Percentiles rank a stretch among this genome's conserved stretches.
phyloP scores from a whole-genome alignment of 805 yeast genomes.

The Candida ponderosae region DNA sequence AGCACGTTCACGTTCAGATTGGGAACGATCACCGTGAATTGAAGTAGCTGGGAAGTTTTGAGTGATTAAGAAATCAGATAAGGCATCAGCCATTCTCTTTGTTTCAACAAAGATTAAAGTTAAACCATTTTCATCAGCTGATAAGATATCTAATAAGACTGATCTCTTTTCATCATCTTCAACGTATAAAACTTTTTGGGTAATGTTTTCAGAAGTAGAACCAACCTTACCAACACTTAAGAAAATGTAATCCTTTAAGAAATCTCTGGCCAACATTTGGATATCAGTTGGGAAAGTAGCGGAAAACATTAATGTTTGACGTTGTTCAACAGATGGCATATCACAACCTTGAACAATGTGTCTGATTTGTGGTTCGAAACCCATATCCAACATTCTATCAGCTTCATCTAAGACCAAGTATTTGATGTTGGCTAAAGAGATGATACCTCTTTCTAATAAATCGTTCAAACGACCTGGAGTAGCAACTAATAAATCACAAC shows the following conservation, averaged over 20 bases:
- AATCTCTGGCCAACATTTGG: constrained; percentile 94
- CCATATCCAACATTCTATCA: constrained; percentile 99
- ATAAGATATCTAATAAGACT: constrained; percentile 78
- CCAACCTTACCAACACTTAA: constrained; percentile 98
- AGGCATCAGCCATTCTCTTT: constrained; percentile 95
- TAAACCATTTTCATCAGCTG: constrained; percentile 74
- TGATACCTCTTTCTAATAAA: constrained; percentile 88
- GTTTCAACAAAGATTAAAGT: constrained; percentile 96
- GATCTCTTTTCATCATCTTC: constrained; percentile 91
- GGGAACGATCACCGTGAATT: constrained; percentile 98
- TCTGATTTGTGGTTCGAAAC: constrained; percentile 99
- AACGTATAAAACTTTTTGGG: constrained; percentile 87
- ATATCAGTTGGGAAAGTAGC: constrained; percentile 99
- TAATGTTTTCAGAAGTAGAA: constrained; percentile 96
- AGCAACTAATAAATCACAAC: constrained; percentile 94
- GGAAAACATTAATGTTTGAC: constrained; percentile 98
- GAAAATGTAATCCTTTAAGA: constrained; percentile 92
- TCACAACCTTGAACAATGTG: constrained; percentile 96
- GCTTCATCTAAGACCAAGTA: constrained; percentile 97
- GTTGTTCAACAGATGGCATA: constrained; percentile 85
- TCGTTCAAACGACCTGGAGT: constrained; percentile 99
- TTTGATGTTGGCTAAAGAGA: constrained; percentile 83
- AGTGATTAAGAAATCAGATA: constrained; percentile 84
- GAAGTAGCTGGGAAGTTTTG: constrained; percentile 96
- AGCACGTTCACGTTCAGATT: constrained; percentile 96